Evolutionary conservation across 352 stramenopile species (phyloP).

Genomic region (Phytophthora hybrid): DNA sequence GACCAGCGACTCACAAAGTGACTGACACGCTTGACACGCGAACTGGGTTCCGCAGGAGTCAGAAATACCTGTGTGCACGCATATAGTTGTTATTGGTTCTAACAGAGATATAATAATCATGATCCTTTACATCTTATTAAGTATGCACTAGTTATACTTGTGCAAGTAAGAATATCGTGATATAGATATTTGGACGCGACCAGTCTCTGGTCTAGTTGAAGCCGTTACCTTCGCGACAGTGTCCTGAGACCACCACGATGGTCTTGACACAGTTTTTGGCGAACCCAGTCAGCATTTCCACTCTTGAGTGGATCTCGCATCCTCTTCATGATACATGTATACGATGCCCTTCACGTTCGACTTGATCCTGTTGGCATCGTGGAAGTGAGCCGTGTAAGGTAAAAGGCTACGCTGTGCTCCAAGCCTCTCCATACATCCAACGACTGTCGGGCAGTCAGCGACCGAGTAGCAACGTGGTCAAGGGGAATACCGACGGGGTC

Average conservation of each 20-base stretch:
- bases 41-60: constrained; percentile 12
- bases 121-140: too few species aligned
- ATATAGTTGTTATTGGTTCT: constrained; percentile 10
- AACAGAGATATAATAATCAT: neutral
- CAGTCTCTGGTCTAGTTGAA: constrained; percentile 24
- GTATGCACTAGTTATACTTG: too few species aligned
- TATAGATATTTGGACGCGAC: neutral
- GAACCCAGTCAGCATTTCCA: neutral
- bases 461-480: constrained; percentile 6
- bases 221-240: constrained; percentile 24
- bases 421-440: constrained; percentile 17
- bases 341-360: too few species aligned
- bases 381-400: neutral
- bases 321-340: too few species aligned
- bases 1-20: constrained; percentile 12
- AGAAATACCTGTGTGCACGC: neutral
- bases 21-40: constrained; percentile 15
- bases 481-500: neutral
- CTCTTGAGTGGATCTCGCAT: neutral
- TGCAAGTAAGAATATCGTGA: neutral
- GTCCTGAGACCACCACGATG: constrained; percentile 23
- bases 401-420: constrained; percentile 13
- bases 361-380: neutral
- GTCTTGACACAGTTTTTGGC: neutral
- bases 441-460: constrained; percentile 14